These are phyloP conservation scores for Nakaseomyces kungkrabaensis DNA, from an alignment of 1,139 yeast species.

Conservation along the genomic window DNA sequence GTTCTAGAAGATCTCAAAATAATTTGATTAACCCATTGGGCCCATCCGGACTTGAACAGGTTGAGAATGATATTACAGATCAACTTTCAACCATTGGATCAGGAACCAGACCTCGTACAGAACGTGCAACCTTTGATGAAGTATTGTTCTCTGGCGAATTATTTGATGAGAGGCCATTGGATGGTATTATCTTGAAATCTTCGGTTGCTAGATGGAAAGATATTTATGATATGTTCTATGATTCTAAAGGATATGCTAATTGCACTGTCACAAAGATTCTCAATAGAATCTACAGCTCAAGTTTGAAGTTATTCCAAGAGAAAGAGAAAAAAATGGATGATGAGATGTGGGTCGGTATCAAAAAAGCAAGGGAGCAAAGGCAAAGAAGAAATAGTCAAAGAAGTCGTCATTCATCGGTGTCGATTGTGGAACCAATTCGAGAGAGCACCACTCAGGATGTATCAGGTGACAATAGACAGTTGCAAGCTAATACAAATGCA, in stretches of 20 bases:
- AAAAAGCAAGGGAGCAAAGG: constrained; percentile 9
- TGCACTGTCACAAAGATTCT: constrained; percentile 45
- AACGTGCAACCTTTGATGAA: constrained; percentile 23
- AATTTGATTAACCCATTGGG: constrained; percentile 27
- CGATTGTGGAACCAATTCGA: neutral
- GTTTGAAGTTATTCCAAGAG: constrained; percentile 27
- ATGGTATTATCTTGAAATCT: constrained; percentile 38
- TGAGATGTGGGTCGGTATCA: constrained; percentile 23
- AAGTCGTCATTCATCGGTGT: constrained; percentile 8
- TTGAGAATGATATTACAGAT: constrained; percentile 25
- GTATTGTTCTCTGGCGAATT: constrained; percentile 25
- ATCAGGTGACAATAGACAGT: neutral
- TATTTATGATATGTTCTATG: constrained; percentile 41
- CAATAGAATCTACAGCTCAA: constrained; percentile 43
- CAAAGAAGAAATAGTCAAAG: constrained; percentile 18
- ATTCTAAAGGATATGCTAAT: constrained; percentile 34
- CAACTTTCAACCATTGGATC: constrained; percentile 21
- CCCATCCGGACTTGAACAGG: constrained; percentile 28
- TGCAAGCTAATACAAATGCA: neutral
- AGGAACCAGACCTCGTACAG: constrained; percentile 21
- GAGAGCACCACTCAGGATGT: neutral
- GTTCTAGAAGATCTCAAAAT: constrained; percentile 23
- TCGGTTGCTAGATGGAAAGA: constrained; percentile 68
- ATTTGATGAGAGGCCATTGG: constrained; percentile 24
- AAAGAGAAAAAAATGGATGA: constrained; percentile 21